Conservation (phyloP, 306 rosid species). For the Pachyrhizus erosus region DNA sequence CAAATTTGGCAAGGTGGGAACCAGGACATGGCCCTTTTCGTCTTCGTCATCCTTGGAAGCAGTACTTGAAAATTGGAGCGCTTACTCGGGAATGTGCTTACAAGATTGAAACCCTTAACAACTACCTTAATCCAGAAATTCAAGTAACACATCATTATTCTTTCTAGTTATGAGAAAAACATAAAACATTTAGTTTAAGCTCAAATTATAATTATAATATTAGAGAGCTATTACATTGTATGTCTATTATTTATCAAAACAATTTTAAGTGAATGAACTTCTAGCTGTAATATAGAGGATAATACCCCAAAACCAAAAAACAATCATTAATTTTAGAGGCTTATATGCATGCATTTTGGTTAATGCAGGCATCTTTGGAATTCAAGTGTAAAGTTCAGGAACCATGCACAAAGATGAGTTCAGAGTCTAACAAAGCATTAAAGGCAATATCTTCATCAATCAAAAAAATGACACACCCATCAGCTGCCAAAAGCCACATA, state of each 20-base stretch:
- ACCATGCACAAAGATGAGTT: constrained; percentile 66
- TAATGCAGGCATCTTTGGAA: constrained; percentile 54
- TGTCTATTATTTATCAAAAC: too few species aligned
- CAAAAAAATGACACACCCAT: constrained; percentile 66
- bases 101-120: constrained; percentile 74
- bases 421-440: constrained; percentile 69
- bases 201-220: too few species aligned
- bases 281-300: not conserved
- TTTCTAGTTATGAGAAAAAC: not conserved
- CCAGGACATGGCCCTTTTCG: constrained; percentile 85
- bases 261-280: not conserved
- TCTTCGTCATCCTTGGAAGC: constrained; percentile 88
- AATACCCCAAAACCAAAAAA: not conserved
- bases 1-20: constrained; percentile 93
- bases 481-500: constrained; percentile 54
- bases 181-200: not conserved
- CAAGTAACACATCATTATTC: constrained; percentile 51
- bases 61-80: constrained; percentile 79
- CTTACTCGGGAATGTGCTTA: constrained; percentile 78
- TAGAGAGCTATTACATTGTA: too few species aligned
- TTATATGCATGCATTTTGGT: not conserved
- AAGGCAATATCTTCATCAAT: constrained; percentile 63
- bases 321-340: not conserved
- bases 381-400: constrained; percentile 57
- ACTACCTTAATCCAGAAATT: constrained; percentile 53